phyloP scores from a whole-genome alignment of 352 stramenopile species.

The Pythium dissimile region DNA sequence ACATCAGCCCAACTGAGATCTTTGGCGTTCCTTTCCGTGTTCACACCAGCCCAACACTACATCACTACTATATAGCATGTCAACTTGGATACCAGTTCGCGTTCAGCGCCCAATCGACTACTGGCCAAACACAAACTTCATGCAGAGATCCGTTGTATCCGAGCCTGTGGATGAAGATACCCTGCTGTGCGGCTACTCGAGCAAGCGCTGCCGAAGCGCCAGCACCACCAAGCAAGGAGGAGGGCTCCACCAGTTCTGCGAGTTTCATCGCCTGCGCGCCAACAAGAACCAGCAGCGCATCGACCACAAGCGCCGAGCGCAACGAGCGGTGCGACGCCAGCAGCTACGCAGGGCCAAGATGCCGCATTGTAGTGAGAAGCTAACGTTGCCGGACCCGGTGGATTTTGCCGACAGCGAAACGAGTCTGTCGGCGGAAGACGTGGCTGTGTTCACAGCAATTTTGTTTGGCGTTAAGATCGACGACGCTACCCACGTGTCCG shows the following conservation, averaged over 20 bases:
- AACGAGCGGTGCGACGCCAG: neutral
- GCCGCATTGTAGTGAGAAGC: no score
- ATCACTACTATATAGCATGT: no score
- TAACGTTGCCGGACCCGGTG: no score
- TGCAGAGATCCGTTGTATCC: neutral
- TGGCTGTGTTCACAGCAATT: no score
- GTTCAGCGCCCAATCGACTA: neutral
- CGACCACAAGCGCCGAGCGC: constrained; percentile 10
- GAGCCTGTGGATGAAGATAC: neutral
- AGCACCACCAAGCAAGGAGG: constrained; percentile 45
- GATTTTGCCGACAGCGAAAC: no score
- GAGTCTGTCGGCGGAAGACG: no score
- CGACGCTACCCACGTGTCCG: no score
- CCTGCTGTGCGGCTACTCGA: constrained; percentile 37
- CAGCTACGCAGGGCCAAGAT: neutral
- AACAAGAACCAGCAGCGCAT: constrained; percentile 43
- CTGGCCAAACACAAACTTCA: neutral
- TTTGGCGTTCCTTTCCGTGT: no score
- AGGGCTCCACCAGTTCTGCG: constrained; percentile 39
- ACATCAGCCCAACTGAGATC: no score
- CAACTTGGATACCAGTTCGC: no score
- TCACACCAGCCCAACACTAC: no score
- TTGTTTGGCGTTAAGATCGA: no score
- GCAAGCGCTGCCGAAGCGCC: constrained; percentile 37
- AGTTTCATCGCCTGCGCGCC: constrained; percentile 5